These are phyloP conservation scores for Pachysandra terminalis DNA, from an alignment of 164 flowering plant species.

Conservation along the genomic window DNA sequence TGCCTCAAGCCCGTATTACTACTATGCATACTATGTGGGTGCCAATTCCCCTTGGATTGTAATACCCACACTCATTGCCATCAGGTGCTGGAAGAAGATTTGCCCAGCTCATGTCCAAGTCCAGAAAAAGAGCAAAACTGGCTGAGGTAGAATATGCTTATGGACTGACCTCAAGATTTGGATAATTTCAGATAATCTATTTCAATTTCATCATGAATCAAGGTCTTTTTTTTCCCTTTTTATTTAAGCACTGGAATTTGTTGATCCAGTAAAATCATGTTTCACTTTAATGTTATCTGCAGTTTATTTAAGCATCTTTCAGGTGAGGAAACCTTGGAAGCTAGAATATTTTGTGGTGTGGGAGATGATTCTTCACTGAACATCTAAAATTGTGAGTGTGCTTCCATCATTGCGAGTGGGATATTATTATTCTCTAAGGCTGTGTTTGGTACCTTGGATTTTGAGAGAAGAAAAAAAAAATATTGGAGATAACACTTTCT, in stretches of 20 bases:
- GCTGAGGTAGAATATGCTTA: slow-evolving; percentile 25
- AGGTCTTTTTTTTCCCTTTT: background rate
- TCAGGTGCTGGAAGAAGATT: slow-evolving; percentile 77
- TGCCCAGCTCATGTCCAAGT: slow-evolving; percentile 45
- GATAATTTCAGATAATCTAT: background rate
- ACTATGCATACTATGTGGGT: slow-evolving; percentile 64
- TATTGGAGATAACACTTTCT: too few relatives aligned
- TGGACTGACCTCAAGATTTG: background rate
- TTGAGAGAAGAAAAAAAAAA: too few relatives aligned
- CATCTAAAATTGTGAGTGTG: too few relatives aligned
- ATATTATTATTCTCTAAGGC: too few relatives aligned
- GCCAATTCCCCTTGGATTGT: slow-evolving; percentile 73
- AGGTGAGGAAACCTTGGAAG: too few relatives aligned
- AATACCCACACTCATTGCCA: slow-evolving; percentile 60
- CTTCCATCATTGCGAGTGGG: too few relatives aligned
- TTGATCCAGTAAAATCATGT: background rate
- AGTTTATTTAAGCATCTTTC: too few relatives aligned
- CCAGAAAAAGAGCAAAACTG: slow-evolving; percentile 53
- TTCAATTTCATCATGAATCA: background rate
- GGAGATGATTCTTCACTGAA: too few relatives aligned
- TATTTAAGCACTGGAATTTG: background rate
- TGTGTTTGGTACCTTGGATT: too few relatives aligned
- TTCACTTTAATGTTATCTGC: background rate
- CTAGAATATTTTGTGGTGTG: too few relatives aligned
- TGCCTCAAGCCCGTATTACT: slow-evolving; percentile 50